phyloP scores from a whole-genome alignment of 306 rosid species.

The Begonia fuchsioides region DNA sequence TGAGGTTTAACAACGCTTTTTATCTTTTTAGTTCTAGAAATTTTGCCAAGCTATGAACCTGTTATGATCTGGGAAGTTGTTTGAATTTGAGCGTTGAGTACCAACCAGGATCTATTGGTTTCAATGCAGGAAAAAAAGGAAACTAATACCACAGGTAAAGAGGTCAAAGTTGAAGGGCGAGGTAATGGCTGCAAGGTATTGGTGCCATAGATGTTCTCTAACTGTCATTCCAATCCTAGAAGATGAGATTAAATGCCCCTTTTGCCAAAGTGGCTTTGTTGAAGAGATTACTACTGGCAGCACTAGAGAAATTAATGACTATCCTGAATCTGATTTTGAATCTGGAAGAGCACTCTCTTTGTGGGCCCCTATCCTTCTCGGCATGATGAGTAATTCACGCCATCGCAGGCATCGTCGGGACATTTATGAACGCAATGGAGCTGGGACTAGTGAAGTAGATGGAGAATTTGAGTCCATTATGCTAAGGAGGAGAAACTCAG shows the following conservation, averaged over 20 bases:
- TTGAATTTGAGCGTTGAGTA: background rate
- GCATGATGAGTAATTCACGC: conserved; percentile 56
- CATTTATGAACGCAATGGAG: conserved; percentile 20
- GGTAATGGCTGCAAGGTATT: conserved; percentile 39
- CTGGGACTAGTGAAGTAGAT: conserved; percentile 28
- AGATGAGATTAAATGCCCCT: conserved; percentile 49
- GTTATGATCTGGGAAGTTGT: background rate
- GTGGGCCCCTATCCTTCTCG: conserved; percentile 71
- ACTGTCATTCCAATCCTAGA: conserved; percentile 44
- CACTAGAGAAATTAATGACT: conserved; percentile 9
- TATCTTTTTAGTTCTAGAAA: background rate
- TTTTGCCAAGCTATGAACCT: background rate
- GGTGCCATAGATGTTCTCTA: conserved; percentile 55
- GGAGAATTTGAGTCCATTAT: no score
- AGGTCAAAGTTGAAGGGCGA: no score
- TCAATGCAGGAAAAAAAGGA: no score
- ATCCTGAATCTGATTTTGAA: conserved; percentile 31
- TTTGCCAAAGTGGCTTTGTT: conserved; percentile 46
- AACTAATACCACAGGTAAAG: no score
- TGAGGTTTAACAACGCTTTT: background rate
- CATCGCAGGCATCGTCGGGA: conserved; percentile 34
- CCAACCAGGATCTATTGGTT: background rate
- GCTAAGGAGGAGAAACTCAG: no score
- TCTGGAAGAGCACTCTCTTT: conserved; percentile 47
- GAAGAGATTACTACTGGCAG: conserved; percentile 32